These are phyloP conservation scores for Oryza australiensis DNA, from an alignment of 176 grass and related monocot species.

Conservation along the genomic window DNA sequence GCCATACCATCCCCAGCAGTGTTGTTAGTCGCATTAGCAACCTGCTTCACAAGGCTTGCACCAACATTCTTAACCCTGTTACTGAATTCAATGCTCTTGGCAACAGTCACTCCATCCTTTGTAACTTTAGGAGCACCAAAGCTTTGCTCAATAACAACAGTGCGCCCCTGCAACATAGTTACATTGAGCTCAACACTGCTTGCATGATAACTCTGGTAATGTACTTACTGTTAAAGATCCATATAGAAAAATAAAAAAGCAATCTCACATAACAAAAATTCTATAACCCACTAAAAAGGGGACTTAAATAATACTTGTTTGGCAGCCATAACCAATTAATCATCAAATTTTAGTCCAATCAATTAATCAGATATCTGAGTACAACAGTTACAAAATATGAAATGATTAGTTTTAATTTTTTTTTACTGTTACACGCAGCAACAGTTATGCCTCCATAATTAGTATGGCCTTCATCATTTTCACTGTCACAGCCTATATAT, in stretches of 20 bases:
- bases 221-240: neutral
- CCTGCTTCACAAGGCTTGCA: slow-evolving; percentile 86
- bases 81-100: slow-evolving; percentile 80
- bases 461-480: no score
- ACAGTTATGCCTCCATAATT: neutral
- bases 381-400: no score
- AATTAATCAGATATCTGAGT: no score
- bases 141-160: slow-evolving; percentile 81
- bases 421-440: neutral
- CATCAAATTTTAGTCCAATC: no score
- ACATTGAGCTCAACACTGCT: neutral
- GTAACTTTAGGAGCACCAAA: slow-evolving; percentile 83
- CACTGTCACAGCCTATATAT: no score
- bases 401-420: neutral
- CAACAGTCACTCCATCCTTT: slow-evolving; percentile 80
- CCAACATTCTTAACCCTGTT: slow-evolving; percentile 73
- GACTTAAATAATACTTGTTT: neutral
- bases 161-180: slow-evolving; percentile 54
- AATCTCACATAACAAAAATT: neutral
- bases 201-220: neutral
- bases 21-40: slow-evolving; percentile 76
- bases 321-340: no score
- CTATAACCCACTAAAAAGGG: neutral
- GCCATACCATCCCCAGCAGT: slow-evolving; percentile 72
- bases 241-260: neutral